These are phyloP conservation scores for Diaporthe caulivora DNA, from an alignment of 2,329 filamentous ascomycete genomes.

Conservation along the genomic window DNA sequence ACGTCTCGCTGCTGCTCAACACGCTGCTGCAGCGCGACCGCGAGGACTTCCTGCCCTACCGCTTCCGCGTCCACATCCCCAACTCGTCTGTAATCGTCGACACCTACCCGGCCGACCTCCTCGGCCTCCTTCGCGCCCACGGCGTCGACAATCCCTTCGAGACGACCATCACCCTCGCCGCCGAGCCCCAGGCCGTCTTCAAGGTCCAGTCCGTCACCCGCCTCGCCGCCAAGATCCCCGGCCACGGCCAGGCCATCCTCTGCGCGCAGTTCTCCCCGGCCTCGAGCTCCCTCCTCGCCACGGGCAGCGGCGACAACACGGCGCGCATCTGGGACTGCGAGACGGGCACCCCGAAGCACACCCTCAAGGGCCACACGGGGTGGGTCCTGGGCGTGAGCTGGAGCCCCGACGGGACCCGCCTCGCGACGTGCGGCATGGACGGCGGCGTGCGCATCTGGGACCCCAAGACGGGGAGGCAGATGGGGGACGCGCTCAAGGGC, in stretches of 20 bases:
- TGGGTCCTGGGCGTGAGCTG: constrained; percentile 93
- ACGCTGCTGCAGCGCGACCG: constrained; percentile 76
- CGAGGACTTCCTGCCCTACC: constrained; percentile 72
- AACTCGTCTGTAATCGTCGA: constrained; percentile 66
- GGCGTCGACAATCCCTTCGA: constrained; percentile 71
- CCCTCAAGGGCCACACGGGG: constrained; percentile 86
- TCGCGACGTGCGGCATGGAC: constrained; percentile 95
- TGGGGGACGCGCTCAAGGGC: constrained; percentile 81
- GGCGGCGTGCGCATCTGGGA: constrained; percentile 93
- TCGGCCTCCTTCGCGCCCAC: constrained; percentile 66
- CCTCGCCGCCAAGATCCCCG: constrained; percentile 88
- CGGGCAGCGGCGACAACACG: constrained; percentile 90
- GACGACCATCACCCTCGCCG: constrained; percentile 63
- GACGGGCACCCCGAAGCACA: constrained; percentile 89
- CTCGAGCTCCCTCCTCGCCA: constrained; percentile 82
- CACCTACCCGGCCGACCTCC: constrained; percentile 67
- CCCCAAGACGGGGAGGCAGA: constrained; percentile 80
- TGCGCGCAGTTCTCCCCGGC: constrained; percentile 87
- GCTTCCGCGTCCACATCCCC: constrained; percentile 71
- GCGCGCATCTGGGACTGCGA: constrained; percentile 96
- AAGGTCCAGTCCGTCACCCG: constrained; percentile 91
- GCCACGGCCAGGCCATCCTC: constrained; percentile 92
- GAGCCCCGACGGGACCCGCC: constrained; percentile 83
- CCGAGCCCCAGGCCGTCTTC: constrained; percentile 91
- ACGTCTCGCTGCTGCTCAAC: constrained; percentile 88